These are phyloP conservation scores for Fusarium denticulatum DNA, from an alignment of 2,329 filamentous ascomycete genomes.

Conservation along the genomic window DNA sequence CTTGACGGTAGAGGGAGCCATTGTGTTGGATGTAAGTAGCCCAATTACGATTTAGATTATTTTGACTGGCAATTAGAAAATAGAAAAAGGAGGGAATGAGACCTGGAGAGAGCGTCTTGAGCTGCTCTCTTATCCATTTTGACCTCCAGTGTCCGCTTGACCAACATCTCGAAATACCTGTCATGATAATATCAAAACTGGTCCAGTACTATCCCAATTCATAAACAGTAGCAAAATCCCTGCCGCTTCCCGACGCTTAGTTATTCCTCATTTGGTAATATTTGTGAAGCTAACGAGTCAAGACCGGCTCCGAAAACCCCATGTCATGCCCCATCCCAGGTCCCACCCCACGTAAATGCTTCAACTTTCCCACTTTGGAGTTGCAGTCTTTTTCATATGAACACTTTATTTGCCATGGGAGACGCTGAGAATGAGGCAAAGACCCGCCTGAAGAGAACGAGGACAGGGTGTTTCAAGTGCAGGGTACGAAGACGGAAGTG, in stretches of 20 bases:
- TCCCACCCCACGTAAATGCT: constrained; percentile 10
- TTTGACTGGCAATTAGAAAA: background rate
- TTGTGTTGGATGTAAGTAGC: constrained; percentile 9
- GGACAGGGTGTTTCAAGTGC: constrained; percentile 61
- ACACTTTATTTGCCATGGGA: constrained; percentile 14
- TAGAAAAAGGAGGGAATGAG: background rate
- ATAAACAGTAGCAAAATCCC: background rate
- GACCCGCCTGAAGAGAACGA: constrained; percentile 45
- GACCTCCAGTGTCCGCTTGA: background rate
- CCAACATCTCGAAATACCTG: background rate
- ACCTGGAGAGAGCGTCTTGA: background rate
- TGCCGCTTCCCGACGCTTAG: constrained; percentile 11
- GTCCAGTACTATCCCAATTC: background rate
- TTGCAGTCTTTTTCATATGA: constrained; percentile 5
- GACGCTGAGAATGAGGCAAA: constrained; percentile 33
- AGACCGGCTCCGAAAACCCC: background rate
- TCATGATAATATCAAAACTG: background rate
- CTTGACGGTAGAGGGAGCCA: constrained; percentile 37
- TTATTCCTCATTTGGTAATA: constrained; percentile 18
- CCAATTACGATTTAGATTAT: background rate
- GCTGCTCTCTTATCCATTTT: constrained; percentile 9
- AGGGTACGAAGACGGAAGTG: constrained; percentile 60
- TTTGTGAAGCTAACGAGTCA: background rate
- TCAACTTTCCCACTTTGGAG: constrained; percentile 37
- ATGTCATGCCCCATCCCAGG: background rate